Evolutionary conservation across 2,329 filamentous ascomycete genomes (phyloP), one percentile per base, ranked within the genome.

Genomic region (Fusarium oxysporum): DNA sequence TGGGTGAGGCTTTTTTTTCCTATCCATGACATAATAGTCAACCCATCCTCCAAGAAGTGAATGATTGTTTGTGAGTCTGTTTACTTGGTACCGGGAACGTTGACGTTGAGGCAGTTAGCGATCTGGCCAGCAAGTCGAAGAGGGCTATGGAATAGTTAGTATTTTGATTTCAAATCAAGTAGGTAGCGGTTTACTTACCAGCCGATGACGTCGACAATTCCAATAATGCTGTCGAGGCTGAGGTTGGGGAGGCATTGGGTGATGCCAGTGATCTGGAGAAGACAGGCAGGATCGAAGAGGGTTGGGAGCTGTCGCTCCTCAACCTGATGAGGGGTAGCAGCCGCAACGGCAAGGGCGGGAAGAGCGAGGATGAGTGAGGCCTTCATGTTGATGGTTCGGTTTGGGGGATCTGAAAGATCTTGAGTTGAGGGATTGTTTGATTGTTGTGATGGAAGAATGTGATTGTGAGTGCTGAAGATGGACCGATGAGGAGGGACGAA

Each of bases 401-500:
- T 19, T 16, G 5, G 21, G 10, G 17, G 19, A 59, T 58, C 23
- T 59, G 51, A 37, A 14, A 48, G 54, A 55, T 43, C 25, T 61
- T 19, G 17, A 9, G 3, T 9, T 21, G 3, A 44, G 6, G 45
- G 3, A 3, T 58, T 38, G 35, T 25, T 41, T 59, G 30, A 35
- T 55, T 13, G 35, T 56, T 23, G 37, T 40, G 30, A 37, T 59
- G 4, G 33, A 54, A 38, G 54, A 33, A 23, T 55, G 45, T 57
- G 62, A 51, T 33, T 71, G 53, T 38, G 55, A 55, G 43, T 62
- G 41, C 4, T 68, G 59, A 40, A 44, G 50, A 62, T 47, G 11
- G 3, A 59, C 2, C 1, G 13, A 16, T 33, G 8, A 9, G 9
- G 10, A 33, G 19, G 30, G 37, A 59, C 0, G 6, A 28, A 4